Evolutionary conservation across 164 flowering plant genomes (phyloP).

Genomic region (Dillenia turbinata): DNA sequence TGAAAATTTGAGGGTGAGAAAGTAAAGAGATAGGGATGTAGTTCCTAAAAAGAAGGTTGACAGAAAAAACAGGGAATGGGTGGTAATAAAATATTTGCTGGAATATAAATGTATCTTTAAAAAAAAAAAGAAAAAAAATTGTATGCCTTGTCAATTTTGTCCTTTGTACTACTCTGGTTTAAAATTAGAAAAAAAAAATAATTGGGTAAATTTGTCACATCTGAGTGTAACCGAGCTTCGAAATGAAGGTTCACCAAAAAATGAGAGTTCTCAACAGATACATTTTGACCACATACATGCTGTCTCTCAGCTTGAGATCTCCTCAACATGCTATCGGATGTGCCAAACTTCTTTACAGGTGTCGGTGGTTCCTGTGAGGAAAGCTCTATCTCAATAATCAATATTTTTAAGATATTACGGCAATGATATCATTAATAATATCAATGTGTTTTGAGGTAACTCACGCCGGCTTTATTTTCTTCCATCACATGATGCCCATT

Average conservation of each 20-base stretch:
- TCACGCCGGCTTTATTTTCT: conserved; percentile 44
- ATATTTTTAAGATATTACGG: neutral
- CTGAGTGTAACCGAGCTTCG: neutral
- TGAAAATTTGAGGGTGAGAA: no score
- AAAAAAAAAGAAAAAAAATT: no score
- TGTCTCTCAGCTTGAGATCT: conserved; percentile 72
- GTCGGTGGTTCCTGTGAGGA: conserved; percentile 64
- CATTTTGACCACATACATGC: conserved; percentile 47
- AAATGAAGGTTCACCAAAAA: neutral
- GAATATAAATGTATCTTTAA: no score
- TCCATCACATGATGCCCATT: conserved; percentile 69
- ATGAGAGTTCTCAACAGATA: conserved; percentile 1
- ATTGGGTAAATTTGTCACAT: neutral
- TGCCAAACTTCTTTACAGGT: conserved; percentile 42
- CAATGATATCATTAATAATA: neutral
- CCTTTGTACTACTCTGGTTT: no score
- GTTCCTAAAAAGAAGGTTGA: no score
- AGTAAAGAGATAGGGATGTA: no score
- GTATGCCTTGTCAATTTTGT: no score
- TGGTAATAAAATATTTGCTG: no score
- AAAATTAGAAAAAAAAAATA: no score
- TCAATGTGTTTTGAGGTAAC: neutral
- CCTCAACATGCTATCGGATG: conserved; percentile 58
- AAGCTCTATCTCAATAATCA: conserved; percentile 1
- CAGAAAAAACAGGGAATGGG: no score